Conservation (phyloP, 345 rosid genomes). For the Toxicodendron radicans region DNA sequence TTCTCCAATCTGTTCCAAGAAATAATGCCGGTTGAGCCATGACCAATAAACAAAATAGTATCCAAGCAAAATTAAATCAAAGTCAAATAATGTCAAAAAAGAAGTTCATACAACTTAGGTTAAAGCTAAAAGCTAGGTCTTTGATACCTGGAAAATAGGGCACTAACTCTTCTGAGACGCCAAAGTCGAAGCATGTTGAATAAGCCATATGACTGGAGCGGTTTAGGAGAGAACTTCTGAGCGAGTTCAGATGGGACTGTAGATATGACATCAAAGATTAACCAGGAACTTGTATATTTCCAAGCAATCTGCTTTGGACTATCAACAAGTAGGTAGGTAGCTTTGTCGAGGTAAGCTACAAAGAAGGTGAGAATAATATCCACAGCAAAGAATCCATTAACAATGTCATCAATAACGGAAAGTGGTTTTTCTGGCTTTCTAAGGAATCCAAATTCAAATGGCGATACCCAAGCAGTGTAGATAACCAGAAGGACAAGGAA, state of each 20-base stretch:
- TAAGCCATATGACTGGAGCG: slow-evolving; percentile 55
- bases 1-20: slow-evolving; percentile 74
- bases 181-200: slow-evolving; percentile 96
- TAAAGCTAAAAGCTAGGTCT: not conserved
- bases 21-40: not conserved
- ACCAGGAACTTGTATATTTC: slow-evolving; percentile 79
- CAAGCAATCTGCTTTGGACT: slow-evolving; percentile 66
- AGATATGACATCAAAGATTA: slow-evolving; percentile 71
- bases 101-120: not conserved
- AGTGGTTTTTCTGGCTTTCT: slow-evolving; percentile 50
- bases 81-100: not conserved
- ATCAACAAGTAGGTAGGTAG: slow-evolving; percentile 72
- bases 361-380: slow-evolving; percentile 87
- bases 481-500: slow-evolving; percentile 68
- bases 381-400: slow-evolving; percentile 82
- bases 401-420: slow-evolving; percentile 71
- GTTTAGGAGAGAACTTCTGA: slow-evolving; percentile 51
- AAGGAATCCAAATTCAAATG: slow-evolving; percentile 88
- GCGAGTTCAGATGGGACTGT: slow-evolving; percentile 79
- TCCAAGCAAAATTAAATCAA: not conserved
- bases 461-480: slow-evolving; percentile 94
- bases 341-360: slow-evolving; percentile 74
- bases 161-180: slow-evolving; percentile 97
- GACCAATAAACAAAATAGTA: not conserved
- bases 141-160: slow-evolving; percentile 80